These are phyloP conservation scores for Metschnikowia lochheadii DNA, from an alignment of 805 yeast genomes.

Conservation along the genomic window DNA sequence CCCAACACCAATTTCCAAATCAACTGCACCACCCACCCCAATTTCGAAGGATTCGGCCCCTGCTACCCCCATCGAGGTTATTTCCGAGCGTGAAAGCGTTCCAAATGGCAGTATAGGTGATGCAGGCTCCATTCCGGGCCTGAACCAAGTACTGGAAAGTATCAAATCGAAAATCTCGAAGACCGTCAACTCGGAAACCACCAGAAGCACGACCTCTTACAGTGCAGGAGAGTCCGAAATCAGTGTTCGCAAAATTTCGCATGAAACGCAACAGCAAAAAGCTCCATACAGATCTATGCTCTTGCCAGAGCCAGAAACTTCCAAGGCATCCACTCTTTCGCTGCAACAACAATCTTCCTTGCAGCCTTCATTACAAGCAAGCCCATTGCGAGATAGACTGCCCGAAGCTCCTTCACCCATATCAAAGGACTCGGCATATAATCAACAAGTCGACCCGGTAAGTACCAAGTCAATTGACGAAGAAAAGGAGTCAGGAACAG, in stretches of 20 bases:
- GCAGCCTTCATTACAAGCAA: neutral
- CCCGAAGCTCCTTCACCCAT: constrained; percentile 3
- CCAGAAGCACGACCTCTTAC: neutral
- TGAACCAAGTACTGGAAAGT: neutral
- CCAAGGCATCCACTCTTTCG: neutral
- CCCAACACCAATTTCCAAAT: neutral
- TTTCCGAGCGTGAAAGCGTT: neutral
- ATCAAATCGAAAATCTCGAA: neutral
- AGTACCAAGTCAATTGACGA: neutral
- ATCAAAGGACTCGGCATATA: neutral
- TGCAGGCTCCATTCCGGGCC: neutral
- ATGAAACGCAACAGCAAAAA: neutral
- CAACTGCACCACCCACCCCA: neutral
- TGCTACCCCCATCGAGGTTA: neutral
- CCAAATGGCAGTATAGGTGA: neutral
- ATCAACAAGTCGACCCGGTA: neutral
- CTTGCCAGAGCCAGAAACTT: neutral
- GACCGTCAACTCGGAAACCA: neutral
- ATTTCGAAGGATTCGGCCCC: neutral
- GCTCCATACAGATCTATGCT: neutral
- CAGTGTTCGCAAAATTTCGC: too few relatives aligned
- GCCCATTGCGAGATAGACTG: neutral
- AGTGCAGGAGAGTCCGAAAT: neutral
- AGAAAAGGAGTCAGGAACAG: too few relatives aligned
- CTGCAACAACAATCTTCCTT: neutral